These are phyloP conservation scores for Phyllosticta citribraziliensis DNA, from an alignment of 2,329 filamentous ascomycete genomes.

Conservation along the genomic window DNA sequence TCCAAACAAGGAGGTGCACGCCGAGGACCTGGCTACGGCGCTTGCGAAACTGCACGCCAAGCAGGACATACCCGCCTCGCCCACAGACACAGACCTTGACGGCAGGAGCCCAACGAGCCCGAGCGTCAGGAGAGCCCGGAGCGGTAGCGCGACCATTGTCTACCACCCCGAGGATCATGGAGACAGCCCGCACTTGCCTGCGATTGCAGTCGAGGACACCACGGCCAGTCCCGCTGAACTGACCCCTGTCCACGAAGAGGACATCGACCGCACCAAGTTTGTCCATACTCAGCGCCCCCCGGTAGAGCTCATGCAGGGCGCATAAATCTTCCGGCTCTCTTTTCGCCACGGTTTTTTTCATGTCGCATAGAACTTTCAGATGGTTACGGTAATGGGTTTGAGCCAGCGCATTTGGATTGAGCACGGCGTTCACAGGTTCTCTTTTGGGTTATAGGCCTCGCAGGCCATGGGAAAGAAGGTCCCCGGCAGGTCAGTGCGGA, in stretches of 20 bases:
- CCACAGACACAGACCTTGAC: conserved; percentile 15
- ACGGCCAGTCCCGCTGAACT: conserved; percentile 39
- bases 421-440: not conserved
- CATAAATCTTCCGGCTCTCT: not conserved
- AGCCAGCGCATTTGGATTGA: not conserved
- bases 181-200: conserved; percentile 48
- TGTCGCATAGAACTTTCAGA: not conserved
- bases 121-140: conserved; percentile 22
- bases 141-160: conserved; percentile 50
- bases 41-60: conserved; percentile 42
- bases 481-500: not conserved
- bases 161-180: conserved; percentile 55
- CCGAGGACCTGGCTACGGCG: conserved; percentile 49
- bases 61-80: conserved; percentile 16
- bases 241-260: conserved; percentile 5
- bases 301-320: conserved; percentile 27
- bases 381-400: not conserved
- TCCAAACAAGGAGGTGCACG: conserved; percentile 56
- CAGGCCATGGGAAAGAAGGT: not conserved
- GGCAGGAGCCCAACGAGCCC: conserved; percentile 17
- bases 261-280: conserved; percentile 2
- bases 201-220: conserved; percentile 55
- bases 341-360: not conserved
- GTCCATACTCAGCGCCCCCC: conserved; percentile 28
- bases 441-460: not conserved